These are phyloP conservation scores for Talaromyces marneffei DNA, from an alignment of 2,329 filamentous ascomycete genomes.

Conservation along the genomic window DNA sequence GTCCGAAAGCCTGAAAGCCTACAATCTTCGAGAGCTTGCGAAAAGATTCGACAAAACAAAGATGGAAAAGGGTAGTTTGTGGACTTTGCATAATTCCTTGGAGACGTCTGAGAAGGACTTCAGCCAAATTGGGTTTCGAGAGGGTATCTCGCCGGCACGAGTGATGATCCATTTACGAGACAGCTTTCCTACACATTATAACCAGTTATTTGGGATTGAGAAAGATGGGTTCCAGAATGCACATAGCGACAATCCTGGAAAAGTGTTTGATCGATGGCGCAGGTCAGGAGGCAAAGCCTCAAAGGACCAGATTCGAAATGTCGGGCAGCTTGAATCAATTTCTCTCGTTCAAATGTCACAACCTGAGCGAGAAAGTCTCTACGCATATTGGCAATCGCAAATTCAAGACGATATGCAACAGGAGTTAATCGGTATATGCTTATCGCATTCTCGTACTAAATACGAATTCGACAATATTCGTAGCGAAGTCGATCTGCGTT, in stretches of 20 bases:
- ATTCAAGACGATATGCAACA: background rate
- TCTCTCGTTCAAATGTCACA: background rate
- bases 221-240: background rate
- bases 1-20: conserved; percentile 45
- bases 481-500: conserved; percentile 25
- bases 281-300: background rate
- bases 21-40: conserved; percentile 44
- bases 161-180: background rate
- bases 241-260: background rate
- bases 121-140: background rate
- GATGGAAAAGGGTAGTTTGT: background rate
- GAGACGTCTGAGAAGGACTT: background rate
- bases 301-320: background rate
- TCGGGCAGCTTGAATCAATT: background rate
- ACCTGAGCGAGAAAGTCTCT: background rate
- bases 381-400: background rate
- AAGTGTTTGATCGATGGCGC: background rate
- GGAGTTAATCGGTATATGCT: background rate
- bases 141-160: background rate
- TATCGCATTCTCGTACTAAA: conserved; percentile 11
- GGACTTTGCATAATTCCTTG: background rate
- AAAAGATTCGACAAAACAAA: background rate
- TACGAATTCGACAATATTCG: conserved; percentile 17
- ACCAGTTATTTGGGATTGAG: conserved; percentile 3
- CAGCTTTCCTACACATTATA: background rate